Percentiles rank a stretch among this genome's conserved stretches.
Conservation (phyloP, 352 stramenopile species). For the Halophytophthora polymorphica region DNA sequence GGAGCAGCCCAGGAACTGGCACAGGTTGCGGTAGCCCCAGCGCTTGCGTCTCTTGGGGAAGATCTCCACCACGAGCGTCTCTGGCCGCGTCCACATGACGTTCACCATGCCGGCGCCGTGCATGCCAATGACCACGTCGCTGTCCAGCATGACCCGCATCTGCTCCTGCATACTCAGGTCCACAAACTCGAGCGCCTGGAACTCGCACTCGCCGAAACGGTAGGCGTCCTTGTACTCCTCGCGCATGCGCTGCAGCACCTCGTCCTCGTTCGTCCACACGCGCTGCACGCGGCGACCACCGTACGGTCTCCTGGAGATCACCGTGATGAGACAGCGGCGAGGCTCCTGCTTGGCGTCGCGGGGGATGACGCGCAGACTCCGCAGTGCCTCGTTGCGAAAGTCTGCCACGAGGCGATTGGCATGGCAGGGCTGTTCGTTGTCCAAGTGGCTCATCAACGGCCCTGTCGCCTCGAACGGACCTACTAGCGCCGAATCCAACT, state of each 20-base stretch:
- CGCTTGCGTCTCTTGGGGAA: slow-evolving; percentile 49
- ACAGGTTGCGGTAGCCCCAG: slow-evolving; percentile 79
- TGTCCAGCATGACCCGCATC: slow-evolving; percentile 59
- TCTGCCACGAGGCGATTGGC: slow-evolving; percentile 17
- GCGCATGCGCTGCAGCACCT: slow-evolving; percentile 46
- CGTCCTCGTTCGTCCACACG: slow-evolving; percentile 66
- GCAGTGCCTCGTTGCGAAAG: slow-evolving; percentile 21
- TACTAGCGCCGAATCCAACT: slow-evolving; percentile 38
- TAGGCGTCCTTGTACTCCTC: slow-evolving; percentile 27
- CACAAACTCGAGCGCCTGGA: slow-evolving; percentile 67
- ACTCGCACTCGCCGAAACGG: slow-evolving; percentile 30
- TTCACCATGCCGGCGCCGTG: slow-evolving; percentile 81
- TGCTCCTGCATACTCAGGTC: slow-evolving; percentile 51
- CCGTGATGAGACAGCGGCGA: slow-evolving; percentile 38
- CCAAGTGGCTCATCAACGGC: slow-evolving; percentile 42
- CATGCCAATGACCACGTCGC: slow-evolving; percentile 81
- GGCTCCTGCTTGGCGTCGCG: slow-evolving; percentile 8
- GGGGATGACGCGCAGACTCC: slow-evolving; percentile 18
- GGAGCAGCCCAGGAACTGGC: slow-evolving; percentile 62
- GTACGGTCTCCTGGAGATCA: slow-evolving; percentile 58
- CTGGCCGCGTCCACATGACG: slow-evolving; percentile 52
- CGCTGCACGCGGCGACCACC: slow-evolving; percentile 46
- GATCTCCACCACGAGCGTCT: slow-evolving; percentile 67
- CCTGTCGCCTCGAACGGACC: slow-evolving; percentile 34
- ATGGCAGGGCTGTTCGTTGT: slow-evolving; percentile 43